Base-by-base conservation (phyloP, 345 rosid genomes). In the Dovyalis caffra region DNA sequence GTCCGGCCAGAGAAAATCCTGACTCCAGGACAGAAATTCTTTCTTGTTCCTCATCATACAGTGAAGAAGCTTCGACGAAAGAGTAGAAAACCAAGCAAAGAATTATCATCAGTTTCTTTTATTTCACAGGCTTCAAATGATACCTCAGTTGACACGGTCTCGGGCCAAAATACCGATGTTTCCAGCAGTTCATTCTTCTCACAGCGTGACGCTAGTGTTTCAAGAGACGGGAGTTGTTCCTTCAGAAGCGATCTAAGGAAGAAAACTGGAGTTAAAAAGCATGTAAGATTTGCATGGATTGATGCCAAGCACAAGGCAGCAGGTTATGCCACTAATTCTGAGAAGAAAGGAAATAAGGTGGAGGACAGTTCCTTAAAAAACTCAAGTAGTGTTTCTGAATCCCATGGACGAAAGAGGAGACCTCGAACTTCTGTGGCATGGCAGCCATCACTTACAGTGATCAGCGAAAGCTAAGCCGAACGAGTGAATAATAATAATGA, bases 1-100 rank as follows among this genome's bases (percentile, higher is more conserved):
- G 80, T 85, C 25, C 49, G 79, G 72, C 83, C 83, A 4, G 79
- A 83, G 40, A 79, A 83, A 71, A 82, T 83, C 69, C 86, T 86
- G 20, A n/a, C 32, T 21, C 88, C 80, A 1, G 90, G 89, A 21
- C 68, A 78, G 75, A 81, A 78, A 61, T 74, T 76, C 80, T 78
- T 74, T 1, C 66, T 80, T 20, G 84, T 85, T 68, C 88, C 90
- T 1, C 79, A 35, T 51, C 83, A n/a, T 37, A 79, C 86, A 0
- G 78, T 86, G 29, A 72, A 58, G 80, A 88, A 88, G 68, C 90
- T 86, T 33, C 78, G 82, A 20, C 64, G 57, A 65, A 11, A 73
- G 47, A 78, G 64, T 18, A 43, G 6, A 51, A 73, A 49, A 43
- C 87, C 85, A 0, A 40, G 14, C 1, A 40, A 40, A 45, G 74